Base-by-base conservation (phyloP, 495 filamentous ascomycete genomes). In the Cryomyces antarcticus region DNA sequence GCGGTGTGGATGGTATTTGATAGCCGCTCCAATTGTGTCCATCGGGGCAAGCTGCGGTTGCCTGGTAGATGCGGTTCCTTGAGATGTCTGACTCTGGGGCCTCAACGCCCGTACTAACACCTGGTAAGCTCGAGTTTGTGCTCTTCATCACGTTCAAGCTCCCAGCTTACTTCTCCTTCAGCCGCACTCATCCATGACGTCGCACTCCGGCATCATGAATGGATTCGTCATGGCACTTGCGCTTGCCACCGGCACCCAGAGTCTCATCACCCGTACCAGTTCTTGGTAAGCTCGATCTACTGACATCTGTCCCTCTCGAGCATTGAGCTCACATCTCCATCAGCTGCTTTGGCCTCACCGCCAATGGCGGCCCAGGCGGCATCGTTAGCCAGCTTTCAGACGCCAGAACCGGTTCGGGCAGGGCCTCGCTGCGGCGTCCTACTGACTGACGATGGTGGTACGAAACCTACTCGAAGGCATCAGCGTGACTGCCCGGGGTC, bases 391-490 rank as follows among this genome's bases (percentile, higher is more conserved):
- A 52, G 34, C 47, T 55, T 35, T 13, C 12, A 35, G 52, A 55
- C 35, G 52, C n/a, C 50, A 55, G 42, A 50, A 48, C 50, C 46
- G 52, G 17, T 44, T 55, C 29, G 52, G 47, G n/a, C 38, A 49
- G 13, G 35, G 34, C 27, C 37, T 49, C 9, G 10, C 47, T 7
- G 5, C 37, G 28, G 47, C 38, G 35, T 36, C 43, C 4, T 50
- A 48, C 44, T 50, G 45, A 41, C 50, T 31, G 31, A 12, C 39
- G 42, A 49, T 36, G 52, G 52, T n/a, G 52, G 43, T 3, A 36
- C 33, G 33, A 24, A 24, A 24, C 17, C 17, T 24, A 1, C 17
- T 24, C 17, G 2, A 2, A 24, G 17, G 17, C 17, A 24, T 24
- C 17, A 24, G 17, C 17, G 17, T 24, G 17, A 24, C 17, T 24